Evolutionary conservation across 2,329 filamentous ascomycete species (phyloP), one percentile per base, ranked within the genome.

Genomic region (Dichotomopilus funicola): DNA sequence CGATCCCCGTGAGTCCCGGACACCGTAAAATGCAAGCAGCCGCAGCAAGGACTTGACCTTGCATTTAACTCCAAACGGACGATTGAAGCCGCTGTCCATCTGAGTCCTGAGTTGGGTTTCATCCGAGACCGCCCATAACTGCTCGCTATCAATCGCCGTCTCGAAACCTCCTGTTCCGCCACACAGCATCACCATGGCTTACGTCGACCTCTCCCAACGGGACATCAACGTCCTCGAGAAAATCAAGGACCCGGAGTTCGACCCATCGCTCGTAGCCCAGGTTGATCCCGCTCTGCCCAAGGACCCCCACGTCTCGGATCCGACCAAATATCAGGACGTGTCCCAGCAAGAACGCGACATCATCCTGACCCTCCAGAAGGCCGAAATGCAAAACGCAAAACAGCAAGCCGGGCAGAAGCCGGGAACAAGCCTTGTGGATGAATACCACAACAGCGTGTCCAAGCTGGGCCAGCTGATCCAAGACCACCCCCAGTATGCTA

Each of bases 181-280:
- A 27, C 19, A 27, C 19, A 27, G 19, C 12, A 36, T 10, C 44
- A 57, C 50, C 44, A 84, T 83, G 81, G 69, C 78, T 44, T 66
- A 70, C 53, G 65, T 73, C 54, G 67, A 73, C 11, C 73, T 87
- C 55, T 85, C 78, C 66, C 72, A 69, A 46, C 78, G 79, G 60
- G 84, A 87, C 66, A 71, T 82, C 67, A 77, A 81, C 55, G 77
- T 87, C 62, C 78, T 87, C 56, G 77, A 81, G 59, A 86, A 86
- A 67, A 86, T 87, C 68, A 81, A 80, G 63, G 83, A 87, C 58
- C 83, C 83, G 1, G 84, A 87, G 64, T 78, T 78, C 6, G 77
- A 85, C 59, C 79, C 83, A 11, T 73, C 77, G 12, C 71, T 76
- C 8, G 72, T 76, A 10, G 70, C 82, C 52, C 72, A 82, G 54